A percentile compares a stretch with the other conserved stretches of the same genome.
Evolutionary conservation across 2,329 filamentous ascomycete genomes (phyloP).

Genomic region (Verticillium dahliae): DNA sequence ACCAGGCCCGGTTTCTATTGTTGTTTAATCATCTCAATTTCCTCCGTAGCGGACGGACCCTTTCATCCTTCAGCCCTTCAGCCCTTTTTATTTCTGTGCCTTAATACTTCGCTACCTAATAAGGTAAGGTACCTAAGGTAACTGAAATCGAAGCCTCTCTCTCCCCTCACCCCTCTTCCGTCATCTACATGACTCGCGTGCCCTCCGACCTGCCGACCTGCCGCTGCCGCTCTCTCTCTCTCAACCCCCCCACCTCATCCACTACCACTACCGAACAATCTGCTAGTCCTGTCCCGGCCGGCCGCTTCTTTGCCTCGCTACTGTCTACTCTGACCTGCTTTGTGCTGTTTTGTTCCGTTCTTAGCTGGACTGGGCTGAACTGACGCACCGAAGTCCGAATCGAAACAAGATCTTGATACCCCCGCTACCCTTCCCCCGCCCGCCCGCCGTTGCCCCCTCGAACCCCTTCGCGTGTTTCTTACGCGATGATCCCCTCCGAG

Average conservation of each 20-base stretch:
- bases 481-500: conserved; percentile 29
- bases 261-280: neutral
- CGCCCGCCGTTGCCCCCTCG: neutral
- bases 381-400: neutral
- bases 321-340: neutral
- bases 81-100: neutral
- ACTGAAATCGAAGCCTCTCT: neutral
- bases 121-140: too few species aligned
- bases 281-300: neutral
- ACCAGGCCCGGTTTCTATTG: neutral
- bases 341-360: neutral
- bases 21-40: neutral
- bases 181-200: neutral
- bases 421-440: neutral
- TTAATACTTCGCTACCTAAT: neutral
- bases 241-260: neutral
- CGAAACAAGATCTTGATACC: neutral
- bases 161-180: neutral
- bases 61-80: neutral
- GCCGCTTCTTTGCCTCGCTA: neutral
- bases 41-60: neutral
- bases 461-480: neutral
- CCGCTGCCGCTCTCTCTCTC: neutral
- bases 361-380: neutral
- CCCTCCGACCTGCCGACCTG: neutral